A percentile compares a stretch with the other conserved stretches of the same genome.
These are phyloP conservation scores for Wallacemonas sp. DNA, from an alignment of 208 protist species.

Conservation along the genomic window DNA sequence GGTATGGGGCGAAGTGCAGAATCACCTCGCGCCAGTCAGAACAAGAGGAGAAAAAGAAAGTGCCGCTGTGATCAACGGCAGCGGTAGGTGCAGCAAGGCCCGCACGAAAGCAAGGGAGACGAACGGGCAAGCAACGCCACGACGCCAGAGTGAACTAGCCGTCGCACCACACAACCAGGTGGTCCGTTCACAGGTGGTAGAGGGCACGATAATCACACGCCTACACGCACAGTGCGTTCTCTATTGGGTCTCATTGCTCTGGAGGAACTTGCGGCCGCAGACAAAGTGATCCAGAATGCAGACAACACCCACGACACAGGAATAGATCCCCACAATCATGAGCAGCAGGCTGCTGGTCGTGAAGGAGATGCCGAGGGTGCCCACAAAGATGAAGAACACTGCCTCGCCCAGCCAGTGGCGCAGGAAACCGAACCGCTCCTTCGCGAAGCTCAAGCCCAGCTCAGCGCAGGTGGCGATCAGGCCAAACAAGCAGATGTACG, in stretches of 20 bases:
- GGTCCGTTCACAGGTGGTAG: no score
- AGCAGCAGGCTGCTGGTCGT: slow-evolving; percentile 11
- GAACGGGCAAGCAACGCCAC: no score
- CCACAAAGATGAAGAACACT: slow-evolving; percentile 41
- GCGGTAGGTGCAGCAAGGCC: no score
- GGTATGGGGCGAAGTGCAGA: no score
- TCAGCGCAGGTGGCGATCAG: slow-evolving; percentile 14
- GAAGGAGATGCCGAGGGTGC: slow-evolving; percentile 32
- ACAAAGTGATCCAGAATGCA: slow-evolving; percentile 36
- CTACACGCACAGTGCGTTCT: no score
- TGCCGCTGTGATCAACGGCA: no score
- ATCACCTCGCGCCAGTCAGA: no score
- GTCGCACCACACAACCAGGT: no score
- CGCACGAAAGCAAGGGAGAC: no score
- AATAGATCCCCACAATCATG: slow-evolving; percentile 29
- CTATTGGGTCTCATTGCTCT: not conserved
- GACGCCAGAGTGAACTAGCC: no score
- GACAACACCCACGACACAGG: slow-evolving; percentile 15
- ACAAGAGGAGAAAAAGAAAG: no score
- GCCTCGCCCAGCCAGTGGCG: slow-evolving; percentile 28
- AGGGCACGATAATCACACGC: no score
- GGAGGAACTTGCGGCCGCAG: slow-evolving; percentile 9
- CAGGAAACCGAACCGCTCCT: slow-evolving; percentile 29
- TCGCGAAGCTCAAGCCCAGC: slow-evolving; percentile 19
- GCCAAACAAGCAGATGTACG: slow-evolving; percentile 41